Evolutionary conservation across 768 basidiomycete species (phyloP).

Genomic region (Leccinum variicolor): DNA sequence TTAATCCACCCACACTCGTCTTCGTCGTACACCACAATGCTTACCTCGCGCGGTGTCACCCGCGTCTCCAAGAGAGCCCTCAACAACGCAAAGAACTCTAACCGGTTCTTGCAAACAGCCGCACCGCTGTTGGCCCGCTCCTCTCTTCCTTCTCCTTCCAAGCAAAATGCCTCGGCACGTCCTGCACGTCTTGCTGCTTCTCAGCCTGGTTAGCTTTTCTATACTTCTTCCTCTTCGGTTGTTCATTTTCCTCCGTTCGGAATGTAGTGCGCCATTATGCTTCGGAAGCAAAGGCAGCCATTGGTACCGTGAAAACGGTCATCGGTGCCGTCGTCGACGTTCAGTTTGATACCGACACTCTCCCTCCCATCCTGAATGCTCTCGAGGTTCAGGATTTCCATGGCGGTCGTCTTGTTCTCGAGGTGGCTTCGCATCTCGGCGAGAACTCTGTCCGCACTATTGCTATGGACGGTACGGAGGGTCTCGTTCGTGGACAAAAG

Average conservation of each 20-base stretch:
- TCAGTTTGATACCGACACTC: conserved; percentile 86
- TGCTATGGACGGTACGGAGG: conserved; percentile 99
- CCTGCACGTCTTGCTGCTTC: conserved; percentile 46
- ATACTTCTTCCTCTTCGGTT: background rate
- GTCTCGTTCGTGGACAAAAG: conserved; percentile 98
- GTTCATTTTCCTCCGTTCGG: conserved; percentile 10
- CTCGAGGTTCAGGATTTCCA: conserved; percentile 94
- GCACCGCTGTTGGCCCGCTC: conserved; percentile 53
- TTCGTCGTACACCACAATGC: conserved; percentile 55
- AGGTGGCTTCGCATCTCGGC: conserved; percentile 97
- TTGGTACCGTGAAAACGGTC: conserved; percentile 93
- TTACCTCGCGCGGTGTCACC: conserved; percentile 83
- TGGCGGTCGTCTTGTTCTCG: conserved; percentile 96
- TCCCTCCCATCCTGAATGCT: conserved; percentile 98
- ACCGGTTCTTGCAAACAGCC: conserved; percentile 79
- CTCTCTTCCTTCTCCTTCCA: conserved; percentile 44
- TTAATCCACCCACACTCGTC: conserved; percentile 16
- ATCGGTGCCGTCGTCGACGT: conserved; percentile 99
- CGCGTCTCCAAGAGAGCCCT: conserved; percentile 84
- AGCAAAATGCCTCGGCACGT: conserved; percentile 47
- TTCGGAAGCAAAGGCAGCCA: conserved; percentile 72
- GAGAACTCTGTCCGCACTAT: conserved; percentile 99
- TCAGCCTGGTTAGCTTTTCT: conserved; percentile 47
- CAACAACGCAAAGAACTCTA: conserved; percentile 69
- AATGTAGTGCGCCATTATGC: conserved; percentile 78